phyloP scores from a whole-genome alignment of 2,329 filamentous ascomycete genomes.

The Colletotrichum agaves region DNA sequence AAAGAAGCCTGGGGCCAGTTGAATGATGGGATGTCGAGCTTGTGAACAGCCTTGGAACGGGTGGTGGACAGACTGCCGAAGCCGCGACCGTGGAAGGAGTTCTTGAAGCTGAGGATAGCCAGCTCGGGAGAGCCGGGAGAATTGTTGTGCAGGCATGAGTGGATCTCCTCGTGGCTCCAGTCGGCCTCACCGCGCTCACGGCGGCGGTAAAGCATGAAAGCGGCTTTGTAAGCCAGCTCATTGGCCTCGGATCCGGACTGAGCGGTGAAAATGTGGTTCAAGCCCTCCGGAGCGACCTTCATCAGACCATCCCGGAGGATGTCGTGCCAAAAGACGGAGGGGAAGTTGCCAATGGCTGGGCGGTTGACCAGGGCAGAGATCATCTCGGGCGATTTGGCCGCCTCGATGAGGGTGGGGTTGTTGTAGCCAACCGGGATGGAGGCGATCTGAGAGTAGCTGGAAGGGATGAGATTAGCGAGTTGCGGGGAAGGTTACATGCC shows the following conservation, averaged over 20 bases:
- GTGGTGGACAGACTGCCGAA: conserved; percentile 84
- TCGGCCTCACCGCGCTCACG: conserved; percentile 77
- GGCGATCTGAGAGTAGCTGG: conserved; percentile 81
- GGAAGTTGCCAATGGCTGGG: conserved; percentile 84
- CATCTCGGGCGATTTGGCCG: conserved; percentile 78
- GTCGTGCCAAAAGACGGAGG: conserved; percentile 77
- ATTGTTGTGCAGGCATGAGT: conserved; percentile 76
- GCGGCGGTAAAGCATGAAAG: conserved; percentile 84
- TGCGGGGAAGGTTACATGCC: conserved; percentile 8
- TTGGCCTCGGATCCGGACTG: conserved; percentile 85
- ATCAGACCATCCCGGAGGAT: conserved; percentile 78
- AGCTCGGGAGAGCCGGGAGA: conserved; percentile 78
- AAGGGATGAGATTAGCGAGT: conserved; percentile 8
- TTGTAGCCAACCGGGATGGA: conserved; percentile 88
- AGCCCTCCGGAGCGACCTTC: conserved; percentile 76
- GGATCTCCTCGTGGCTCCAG: conserved; percentile 76
- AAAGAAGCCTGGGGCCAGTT: conserved; percentile 89
- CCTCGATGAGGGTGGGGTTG: conserved; percentile 74
- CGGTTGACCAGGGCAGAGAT: conserved; percentile 79
- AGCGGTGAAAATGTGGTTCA: conserved; percentile 84
- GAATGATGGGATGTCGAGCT: conserved; percentile 88
- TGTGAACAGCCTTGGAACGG: conserved; percentile 85
- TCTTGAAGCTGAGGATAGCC: conserved; percentile 82
- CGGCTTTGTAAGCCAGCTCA: conserved; percentile 86
- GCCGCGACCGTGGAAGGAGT: conserved; percentile 82